phyloP scores from a whole-genome alignment of 148 eudicot genomes.

The Fagopyrum tataricum region DNA sequence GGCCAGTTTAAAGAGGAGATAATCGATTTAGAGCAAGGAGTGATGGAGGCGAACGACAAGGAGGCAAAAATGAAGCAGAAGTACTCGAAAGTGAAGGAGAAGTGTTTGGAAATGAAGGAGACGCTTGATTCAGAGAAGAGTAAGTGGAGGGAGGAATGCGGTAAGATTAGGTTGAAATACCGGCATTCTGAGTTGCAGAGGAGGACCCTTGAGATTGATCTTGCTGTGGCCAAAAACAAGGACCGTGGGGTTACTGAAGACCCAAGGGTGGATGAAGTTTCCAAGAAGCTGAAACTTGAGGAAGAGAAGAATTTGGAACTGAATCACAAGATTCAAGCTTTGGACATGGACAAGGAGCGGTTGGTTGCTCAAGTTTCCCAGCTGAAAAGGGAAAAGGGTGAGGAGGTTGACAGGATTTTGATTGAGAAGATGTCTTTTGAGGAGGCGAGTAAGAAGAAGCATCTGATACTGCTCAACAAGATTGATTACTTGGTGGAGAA shows the following conservation, averaged over 20 bases:
- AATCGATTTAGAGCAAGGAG: background rate
- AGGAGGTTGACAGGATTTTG: too few species aligned
- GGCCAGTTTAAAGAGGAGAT: background rate
- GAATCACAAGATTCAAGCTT: background rate
- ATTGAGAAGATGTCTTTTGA: too few species aligned
- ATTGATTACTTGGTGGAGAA: background rate
- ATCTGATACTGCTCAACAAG: background rate
- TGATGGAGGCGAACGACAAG: background rate
- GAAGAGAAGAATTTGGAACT: background rate
- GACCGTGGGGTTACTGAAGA: background rate
- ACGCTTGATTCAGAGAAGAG: background rate
- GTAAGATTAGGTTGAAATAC: background rate
- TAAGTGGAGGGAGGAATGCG: background rate
- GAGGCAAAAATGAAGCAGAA: background rate
- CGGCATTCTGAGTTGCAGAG: background rate
- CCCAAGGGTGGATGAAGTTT: background rate
- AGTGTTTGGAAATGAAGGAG: background rate
- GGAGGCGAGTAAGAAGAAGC: too few species aligned
- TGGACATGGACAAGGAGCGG: background rate
- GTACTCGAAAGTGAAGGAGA: background rate
- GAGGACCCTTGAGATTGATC: conserved; percentile 4
- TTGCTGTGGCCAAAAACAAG: background rate
- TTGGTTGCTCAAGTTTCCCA: background rate
- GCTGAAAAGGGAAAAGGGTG: too few species aligned
- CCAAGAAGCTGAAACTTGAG: background rate